Base-by-base conservation (phyloP, 306 rosid genomes). In the Castanea sativa region DNA sequence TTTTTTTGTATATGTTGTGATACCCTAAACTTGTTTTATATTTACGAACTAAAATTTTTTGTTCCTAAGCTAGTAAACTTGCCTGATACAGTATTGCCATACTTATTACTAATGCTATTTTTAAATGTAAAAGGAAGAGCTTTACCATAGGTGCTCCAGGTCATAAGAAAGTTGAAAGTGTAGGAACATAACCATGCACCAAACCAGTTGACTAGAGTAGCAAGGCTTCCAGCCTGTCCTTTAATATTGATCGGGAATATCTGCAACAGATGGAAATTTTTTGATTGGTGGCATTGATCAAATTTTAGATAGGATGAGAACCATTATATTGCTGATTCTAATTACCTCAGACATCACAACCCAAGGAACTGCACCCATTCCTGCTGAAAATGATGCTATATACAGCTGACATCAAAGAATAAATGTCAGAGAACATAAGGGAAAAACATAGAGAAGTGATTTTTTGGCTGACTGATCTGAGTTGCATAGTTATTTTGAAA, bases 311-410 rank as follows among this genome's bases (percentile, higher is more conserved):
- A 49, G 53, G 53, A 49, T 12, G 16, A 56, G 12, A 29, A 68
- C 49, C n/a, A 23, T 55, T 82, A 5, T 27, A 8, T 56, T 55
- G 33, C 19, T 55, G 35, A 55, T 63, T 16, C 74, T 79, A 73
- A 67, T 73, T 87, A 93, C 97, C 97, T 95, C 98, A 1, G 98
- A 92, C 99, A 95, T 95, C 55, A 95, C 89, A 76, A 95, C 89
- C 99, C 98, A 92, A 76, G 99, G 99, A 87, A 95, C 88, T 55
- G 97, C 91, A 79, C 97, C 99, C 97, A 92, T 92, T 84, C 99
- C 99, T 16, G 81, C 57, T 69, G 97, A 92, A 85, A 92, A 92
- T 19, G 95, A 76, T 84, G 83, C 95, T 76, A 92, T 86, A 67
- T 90, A 91, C 69, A 92, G 71, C 99, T 95, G 76, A 80, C 82